A percentile compares a stretch with the other conserved stretches of the same genome.
Evolutionary conservation across 768 basidiomycete species (phyloP).

Genomic region (Lactarius quietus): DNA sequence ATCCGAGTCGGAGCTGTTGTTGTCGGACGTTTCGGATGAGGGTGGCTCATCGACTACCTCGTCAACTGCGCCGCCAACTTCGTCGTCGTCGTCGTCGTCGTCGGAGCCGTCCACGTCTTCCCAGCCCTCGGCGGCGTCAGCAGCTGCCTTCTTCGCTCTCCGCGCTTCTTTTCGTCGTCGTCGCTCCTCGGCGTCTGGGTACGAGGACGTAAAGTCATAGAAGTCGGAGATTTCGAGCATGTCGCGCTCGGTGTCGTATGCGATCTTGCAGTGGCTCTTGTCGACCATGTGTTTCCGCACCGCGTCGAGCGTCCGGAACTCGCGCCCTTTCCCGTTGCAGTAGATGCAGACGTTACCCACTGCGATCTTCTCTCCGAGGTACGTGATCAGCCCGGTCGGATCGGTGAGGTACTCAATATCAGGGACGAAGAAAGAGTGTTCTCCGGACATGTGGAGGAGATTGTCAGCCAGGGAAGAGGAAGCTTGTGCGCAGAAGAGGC

Average conservation of each 20-base stretch:
- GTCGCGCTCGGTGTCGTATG: slow-evolving; percentile 78
- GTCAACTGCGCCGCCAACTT: slow-evolving; percentile 35
- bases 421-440: slow-evolving; percentile 95
- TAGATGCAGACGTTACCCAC: slow-evolving; percentile 92
- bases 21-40: slow-evolving; percentile 32
- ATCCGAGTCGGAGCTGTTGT: slow-evolving; percentile 38
- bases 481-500: slow-evolving; percentile 78
- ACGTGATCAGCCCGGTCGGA: slow-evolving; percentile 70
- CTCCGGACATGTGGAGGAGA: slow-evolving; percentile 80
- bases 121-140: slow-evolving; percentile 32
- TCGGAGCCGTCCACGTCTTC: slow-evolving; percentile 35
- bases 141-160: slow-evolving; percentile 17
- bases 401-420: slow-evolving; percentile 90
- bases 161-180: slow-evolving; percentile 23
- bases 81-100: slow-evolving; percentile 31
- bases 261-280: slow-evolving; percentile 95
- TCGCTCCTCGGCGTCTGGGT: slow-evolving; percentile 50
- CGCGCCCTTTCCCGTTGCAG: slow-evolving; percentile 79
- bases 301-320: slow-evolving; percentile 81
- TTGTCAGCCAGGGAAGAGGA: slow-evolving; percentile 56
- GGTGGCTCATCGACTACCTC: slow-evolving; percentile 33
- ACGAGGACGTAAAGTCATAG: slow-evolving; percentile 87
- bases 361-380: slow-evolving; percentile 90
- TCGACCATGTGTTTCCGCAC: slow-evolving; percentile 95
- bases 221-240: slow-evolving; percentile 86